phyloP scores from a whole-genome alignment of 2,329 filamentous ascomycete species.

The Diaporthe sp. region DNA sequence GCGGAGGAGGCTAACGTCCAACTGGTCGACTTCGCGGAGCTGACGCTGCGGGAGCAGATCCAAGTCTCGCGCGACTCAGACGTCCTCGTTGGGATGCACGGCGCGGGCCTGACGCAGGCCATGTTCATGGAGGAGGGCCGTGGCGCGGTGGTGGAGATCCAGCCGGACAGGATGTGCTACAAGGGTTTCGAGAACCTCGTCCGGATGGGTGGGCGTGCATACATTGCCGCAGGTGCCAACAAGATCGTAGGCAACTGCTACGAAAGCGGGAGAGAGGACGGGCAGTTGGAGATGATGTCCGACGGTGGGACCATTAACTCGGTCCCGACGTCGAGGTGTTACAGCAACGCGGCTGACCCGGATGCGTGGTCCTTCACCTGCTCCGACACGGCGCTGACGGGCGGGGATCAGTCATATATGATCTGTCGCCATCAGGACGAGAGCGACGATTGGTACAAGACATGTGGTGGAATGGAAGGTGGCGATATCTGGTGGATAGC shows the following conservation, averaged over 20 bases:
- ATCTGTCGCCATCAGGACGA: neutral
- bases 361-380: neutral
- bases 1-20: neutral
- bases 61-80: conserved; percentile 53
- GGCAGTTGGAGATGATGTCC: neutral
- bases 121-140: conserved; percentile 55
- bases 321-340: neutral
- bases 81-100: conserved; percentile 59
- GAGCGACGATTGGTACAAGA: neutral
- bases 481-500: conserved; percentile 16
- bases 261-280: neutral
- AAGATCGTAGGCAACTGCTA: conserved; percentile 13
- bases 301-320: neutral
- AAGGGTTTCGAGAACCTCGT: conserved; percentile 59
- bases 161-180: conserved; percentile 52
- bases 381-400: neutral
- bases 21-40: conserved; percentile 53
- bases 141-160: conserved; percentile 57
- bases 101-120: conserved; percentile 58
- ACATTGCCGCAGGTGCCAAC: neutral
- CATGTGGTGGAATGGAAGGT: neutral
- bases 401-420: neutral
- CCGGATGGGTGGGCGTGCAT: conserved; percentile 44
- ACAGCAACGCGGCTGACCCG: neutral
- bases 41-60: conserved; percentile 55